A percentile compares a stretch with the other conserved stretches of the same genome.
phyloP scores from a whole-genome alignment of 129 eudicot genomes.

The Flaveria robusta region DNA sequence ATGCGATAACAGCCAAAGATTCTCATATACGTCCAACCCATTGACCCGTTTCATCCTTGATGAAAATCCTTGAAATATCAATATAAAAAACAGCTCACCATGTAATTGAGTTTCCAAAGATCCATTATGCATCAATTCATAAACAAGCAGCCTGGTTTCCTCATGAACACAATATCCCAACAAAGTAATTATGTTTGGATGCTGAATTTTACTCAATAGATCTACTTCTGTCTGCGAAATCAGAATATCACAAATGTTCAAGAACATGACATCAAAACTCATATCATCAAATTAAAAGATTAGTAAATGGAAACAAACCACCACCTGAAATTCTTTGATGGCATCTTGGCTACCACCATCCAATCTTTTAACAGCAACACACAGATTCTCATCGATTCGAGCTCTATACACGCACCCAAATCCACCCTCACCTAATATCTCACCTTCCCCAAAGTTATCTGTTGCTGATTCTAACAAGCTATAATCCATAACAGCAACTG shows the following conservation, averaged over 20 bases:
- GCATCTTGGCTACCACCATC: conserved; percentile 56
- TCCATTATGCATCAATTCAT: conserved; percentile 90
- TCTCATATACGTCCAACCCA: background rate
- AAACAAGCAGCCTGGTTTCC: conserved; percentile 64
- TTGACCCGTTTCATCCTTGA: background rate
- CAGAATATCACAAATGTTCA: conserved; percentile 6
- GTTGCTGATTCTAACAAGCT: conserved; percentile 57
- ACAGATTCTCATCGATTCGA: conserved; percentile 39
- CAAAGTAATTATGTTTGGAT: conserved; percentile 76
- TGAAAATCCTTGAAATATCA: background rate
- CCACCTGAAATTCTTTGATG: conserved; percentile 65
- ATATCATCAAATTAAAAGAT: background rate
- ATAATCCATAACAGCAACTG: conserved; percentile 52
- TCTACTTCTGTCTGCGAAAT: conserved; percentile 79
- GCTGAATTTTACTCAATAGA: conserved; percentile 82
- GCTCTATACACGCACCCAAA: conserved; percentile 78
- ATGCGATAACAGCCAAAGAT: too few relatives aligned
- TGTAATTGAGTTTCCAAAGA: conserved; percentile 81
- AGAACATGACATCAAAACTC: background rate
- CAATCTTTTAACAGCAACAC: conserved; percentile 69
- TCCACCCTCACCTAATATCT: conserved; percentile 69
- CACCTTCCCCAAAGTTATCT: conserved; percentile 52
- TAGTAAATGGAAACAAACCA: background rate
- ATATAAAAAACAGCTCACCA: conserved; percentile 44
- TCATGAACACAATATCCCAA: conserved; percentile 76